Evolutionary conservation across 108 stramenopile species (phyloP), one percentile per base, ranked within the genome.

Genomic region (Discostella stelligeroides): DNA sequence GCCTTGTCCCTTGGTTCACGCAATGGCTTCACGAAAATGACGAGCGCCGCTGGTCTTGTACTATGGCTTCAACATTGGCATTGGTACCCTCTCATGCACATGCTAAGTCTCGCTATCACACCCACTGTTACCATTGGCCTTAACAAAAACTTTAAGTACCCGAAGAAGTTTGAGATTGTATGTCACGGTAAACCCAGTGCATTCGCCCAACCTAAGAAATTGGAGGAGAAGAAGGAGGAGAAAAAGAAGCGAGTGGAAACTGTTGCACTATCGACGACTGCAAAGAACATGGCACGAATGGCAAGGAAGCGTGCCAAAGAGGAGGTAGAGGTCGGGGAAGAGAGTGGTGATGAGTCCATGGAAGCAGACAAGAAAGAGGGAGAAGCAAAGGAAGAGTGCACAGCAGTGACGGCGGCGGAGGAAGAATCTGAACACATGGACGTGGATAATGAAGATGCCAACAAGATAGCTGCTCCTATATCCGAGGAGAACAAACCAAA

Each of bases 21-120:
- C 3, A 92, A 92, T 37, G 98, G 99, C 8, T 99, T 99, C 75
- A 90, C 91, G 42, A 98, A 97, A 76, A 95, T 92, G 91, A 86
- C 90, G 0, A 95, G 90, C 49, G 97, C 95, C 5, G 94, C 96
- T 7, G 99, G 99, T 42, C 60, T 98, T 41, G 95, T 89, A 14
- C 79, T 99, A 25, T 99, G 96, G 95, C 70, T 94, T 47, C 99
- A 99, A 73, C 94, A 98, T 75, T 99, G 99, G 99, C 98, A 98
- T 68, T 99, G 99, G 99, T 98, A 95, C 71, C 99, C 99, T 15
- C 89, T 98, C 84, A 91, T 97, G 91, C 97, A 98, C 79, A 95
- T 97, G 87, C 83, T 99, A 27, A 89, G 95, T 51, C 86, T 99
- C 8, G 92, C 98, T 8, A 73, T 99, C 28, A 95, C 96, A 0